Percentiles rank a stretch among this genome's conserved stretches.
phyloP scores from a whole-genome alignment of 495 filamentous ascomycete genomes.

The Daldinia loculata region DNA sequence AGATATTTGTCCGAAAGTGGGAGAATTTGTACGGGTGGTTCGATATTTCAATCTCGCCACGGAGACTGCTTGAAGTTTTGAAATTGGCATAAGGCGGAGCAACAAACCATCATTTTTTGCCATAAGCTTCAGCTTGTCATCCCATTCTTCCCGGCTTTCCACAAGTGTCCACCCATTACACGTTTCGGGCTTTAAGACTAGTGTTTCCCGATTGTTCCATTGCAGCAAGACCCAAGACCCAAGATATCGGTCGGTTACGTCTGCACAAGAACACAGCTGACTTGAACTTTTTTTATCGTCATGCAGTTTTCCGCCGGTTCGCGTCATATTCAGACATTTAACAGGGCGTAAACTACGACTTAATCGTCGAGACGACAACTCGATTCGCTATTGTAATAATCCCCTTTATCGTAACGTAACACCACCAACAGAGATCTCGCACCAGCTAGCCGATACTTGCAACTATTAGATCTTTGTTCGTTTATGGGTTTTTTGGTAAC shows the following conservation, averaged over 20 bases:
- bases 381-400: conserved; percentile 16
- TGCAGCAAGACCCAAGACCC: conserved; percentile 33
- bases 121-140: conserved; percentile 22
- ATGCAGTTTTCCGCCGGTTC: conserved; percentile 45
- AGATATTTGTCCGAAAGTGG: neutral
- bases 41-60: conserved; percentile 12
- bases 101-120: conserved; percentile 8
- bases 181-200: conserved; percentile 32
- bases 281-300: conserved; percentile 42
- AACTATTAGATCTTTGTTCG: conserved; percentile 13
- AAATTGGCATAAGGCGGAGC: conserved; percentile 10
- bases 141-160: conserved; percentile 10
- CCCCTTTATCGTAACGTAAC: conserved; percentile 12
- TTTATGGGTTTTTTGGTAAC: conserved; percentile 42
- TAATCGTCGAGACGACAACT: conserved; percentile 23
- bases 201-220: conserved; percentile 32
- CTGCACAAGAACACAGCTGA: conserved; percentile 44
- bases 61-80: neutral
- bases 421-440: conserved; percentile 13
- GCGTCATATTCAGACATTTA: conserved; percentile 28
- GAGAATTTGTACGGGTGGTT: conserved; percentile 20
- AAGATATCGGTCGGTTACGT: conserved; percentile 42
- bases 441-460: conserved; percentile 28
- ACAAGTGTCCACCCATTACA: conserved; percentile 7
- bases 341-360: conserved; percentile 21